Conservation (phyloP, 2,329 filamentous ascomycete genomes). For the Colletotrichum paranaense region DNA sequence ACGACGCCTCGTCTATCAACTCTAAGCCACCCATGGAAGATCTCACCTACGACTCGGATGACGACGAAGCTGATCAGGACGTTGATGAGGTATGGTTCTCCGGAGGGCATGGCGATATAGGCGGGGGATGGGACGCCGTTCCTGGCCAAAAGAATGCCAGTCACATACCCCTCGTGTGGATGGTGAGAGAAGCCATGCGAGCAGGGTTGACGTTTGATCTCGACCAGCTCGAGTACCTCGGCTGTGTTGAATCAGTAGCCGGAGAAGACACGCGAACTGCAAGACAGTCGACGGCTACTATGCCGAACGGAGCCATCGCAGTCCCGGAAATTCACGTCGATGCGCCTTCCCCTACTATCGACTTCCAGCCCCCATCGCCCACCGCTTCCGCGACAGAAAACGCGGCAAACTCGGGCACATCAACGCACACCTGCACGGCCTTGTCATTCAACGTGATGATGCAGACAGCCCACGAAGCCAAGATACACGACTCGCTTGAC, state of each 20-base stretch:
- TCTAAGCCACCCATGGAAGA: constrained; percentile 39
- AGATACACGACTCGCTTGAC: constrained; percentile 77
- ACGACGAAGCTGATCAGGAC: constrained; percentile 68
- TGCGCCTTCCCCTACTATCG: constrained; percentile 37
- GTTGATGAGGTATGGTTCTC: constrained; percentile 86
- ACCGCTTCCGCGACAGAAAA: not conserved
- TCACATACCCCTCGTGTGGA: constrained; percentile 77
- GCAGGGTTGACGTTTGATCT: constrained; percentile 79
- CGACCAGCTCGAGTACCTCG: constrained; percentile 74
- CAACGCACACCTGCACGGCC: not conserved
- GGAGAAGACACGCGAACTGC: constrained; percentile 14
- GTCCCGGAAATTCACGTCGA: constrained; percentile 47
- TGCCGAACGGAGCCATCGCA: constrained; percentile 26
- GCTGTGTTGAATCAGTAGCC: constrained; percentile 60
- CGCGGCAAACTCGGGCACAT: not conserved
- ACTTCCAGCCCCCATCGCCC: constrained; percentile 22
- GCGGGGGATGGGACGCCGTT: constrained; percentile 77
- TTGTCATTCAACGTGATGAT: constrained; percentile 67
- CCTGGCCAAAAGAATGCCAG: constrained; percentile 70
- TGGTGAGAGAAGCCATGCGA: constrained; percentile 68
- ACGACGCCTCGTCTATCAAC: constrained; percentile 23
- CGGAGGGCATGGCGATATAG: constrained; percentile 82
- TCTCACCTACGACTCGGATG: constrained; percentile 55
- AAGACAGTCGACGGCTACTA: not conserved
- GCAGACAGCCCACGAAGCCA: constrained; percentile 63